phyloP scores from a whole-genome alignment of 306 rosid species.

The Echinosophora koreensis region DNA sequence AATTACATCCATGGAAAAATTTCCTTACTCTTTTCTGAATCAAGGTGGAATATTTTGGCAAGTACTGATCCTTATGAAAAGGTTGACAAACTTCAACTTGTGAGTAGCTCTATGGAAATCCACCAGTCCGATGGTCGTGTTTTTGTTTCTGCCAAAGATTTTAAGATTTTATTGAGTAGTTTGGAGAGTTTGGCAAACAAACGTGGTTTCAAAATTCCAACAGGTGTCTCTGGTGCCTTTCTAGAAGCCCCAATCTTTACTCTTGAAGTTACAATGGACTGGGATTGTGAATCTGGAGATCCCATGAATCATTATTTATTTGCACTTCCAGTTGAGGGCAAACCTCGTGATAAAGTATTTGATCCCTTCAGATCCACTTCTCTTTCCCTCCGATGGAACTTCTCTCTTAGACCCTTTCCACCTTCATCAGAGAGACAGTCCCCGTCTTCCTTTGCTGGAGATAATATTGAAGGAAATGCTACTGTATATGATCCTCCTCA shows the following conservation, averaged over 20 bases:
- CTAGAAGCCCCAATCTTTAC: conserved; percentile 83
- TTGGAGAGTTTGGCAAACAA: conserved; percentile 90
- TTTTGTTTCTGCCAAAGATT: conserved; percentile 76
- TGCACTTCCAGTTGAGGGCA: conserved; percentile 88
- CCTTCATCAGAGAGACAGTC: conserved; percentile 59
- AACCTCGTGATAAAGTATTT: conserved; percentile 77
- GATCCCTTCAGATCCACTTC: conserved; percentile 98
- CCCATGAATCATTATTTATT: conserved; percentile 92
- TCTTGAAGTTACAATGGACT: conserved; percentile 90
- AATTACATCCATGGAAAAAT: conserved; percentile 91
- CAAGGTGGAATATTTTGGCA: conserved; percentile 81
- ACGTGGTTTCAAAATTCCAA: conserved; percentile 83
- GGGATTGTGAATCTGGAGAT: conserved; percentile 95
- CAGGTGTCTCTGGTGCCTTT: conserved; percentile 73
- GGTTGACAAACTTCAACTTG: conserved; percentile 87
- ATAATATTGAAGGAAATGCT: conserved; percentile 60
- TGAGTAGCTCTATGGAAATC: conserved; percentile 74
- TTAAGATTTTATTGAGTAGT: conserved; percentile 82
- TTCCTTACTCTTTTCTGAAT: conserved; percentile 73
- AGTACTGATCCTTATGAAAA: conserved; percentile 96
- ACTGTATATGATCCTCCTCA: conserved; percentile 63
- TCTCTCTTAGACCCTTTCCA: conserved; percentile 79
- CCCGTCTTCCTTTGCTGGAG: conserved; percentile 50
- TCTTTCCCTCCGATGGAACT: conserved; percentile 89
- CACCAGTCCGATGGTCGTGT: conserved; percentile 92